These are phyloP conservation scores for Phytopythium aichiense DNA, from an alignment of 352 stramenopile species.

Conservation along the genomic window DNA sequence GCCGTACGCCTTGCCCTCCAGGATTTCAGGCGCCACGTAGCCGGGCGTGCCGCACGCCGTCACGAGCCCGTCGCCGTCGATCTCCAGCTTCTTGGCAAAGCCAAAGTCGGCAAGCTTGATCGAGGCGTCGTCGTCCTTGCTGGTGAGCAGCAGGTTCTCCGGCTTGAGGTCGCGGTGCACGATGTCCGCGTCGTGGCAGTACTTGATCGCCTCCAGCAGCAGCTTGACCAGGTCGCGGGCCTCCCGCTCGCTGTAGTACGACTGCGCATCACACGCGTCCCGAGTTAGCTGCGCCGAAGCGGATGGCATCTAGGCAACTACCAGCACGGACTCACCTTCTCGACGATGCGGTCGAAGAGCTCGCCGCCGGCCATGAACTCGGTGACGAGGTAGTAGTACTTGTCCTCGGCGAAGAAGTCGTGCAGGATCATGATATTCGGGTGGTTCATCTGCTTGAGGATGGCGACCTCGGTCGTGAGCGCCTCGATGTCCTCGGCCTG, in stretches of 20 bases:
- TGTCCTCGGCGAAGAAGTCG: conserved; percentile 92
- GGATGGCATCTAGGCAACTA: not conserved
- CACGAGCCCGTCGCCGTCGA: conserved; percentile 61
- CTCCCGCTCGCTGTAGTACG: conserved; percentile 89
- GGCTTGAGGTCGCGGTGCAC: conserved; percentile 84
- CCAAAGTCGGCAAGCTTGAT: conserved; percentile 88
- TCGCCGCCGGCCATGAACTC: conserved; percentile 95
- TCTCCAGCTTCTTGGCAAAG: conserved; percentile 82
- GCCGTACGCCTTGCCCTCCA: conserved; percentile 73
- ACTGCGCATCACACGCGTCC: conserved; percentile 28
- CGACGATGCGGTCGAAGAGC: conserved; percentile 83
- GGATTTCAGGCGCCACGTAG: conserved; percentile 82
- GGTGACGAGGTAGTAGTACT: conserved; percentile 98
- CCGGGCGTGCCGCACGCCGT: conserved; percentile 80
- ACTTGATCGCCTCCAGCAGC: conserved; percentile 85
- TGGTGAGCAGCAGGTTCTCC: conserved; percentile 79
- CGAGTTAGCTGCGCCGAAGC: conserved; percentile 7
- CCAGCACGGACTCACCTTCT: conserved; percentile 48
- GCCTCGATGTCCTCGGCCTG: conserved; percentile 82
- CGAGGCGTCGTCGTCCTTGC: conserved; percentile 76
- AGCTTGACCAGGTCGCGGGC: conserved; percentile 82
- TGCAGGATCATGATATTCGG: conserved; percentile 92
- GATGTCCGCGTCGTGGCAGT: conserved; percentile 84
- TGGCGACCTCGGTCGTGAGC: conserved; percentile 81
- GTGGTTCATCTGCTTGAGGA: conserved; percentile 90